Base-by-base conservation (phyloP, 805 yeast genomes). In the Grigorovia transvaalensis region DNA sequence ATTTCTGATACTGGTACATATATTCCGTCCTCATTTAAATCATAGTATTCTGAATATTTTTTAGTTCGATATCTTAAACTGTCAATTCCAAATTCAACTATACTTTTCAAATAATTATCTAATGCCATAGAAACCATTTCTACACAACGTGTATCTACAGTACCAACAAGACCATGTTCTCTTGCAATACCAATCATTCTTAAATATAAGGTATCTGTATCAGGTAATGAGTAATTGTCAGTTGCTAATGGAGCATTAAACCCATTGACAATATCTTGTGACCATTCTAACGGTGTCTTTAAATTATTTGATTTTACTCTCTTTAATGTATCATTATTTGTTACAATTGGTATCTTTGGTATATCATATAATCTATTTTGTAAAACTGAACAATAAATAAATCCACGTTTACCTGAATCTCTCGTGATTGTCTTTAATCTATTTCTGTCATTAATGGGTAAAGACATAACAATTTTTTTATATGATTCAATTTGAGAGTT, bases 181-280 rank as follows among this genome's bases (percentile, higher is more conserved):
- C 96, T 76, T 57, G 93, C 84, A 9, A 85, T 81, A 61, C 96
- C 93, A 19, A 82, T 69, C 75, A 93, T 81, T 50, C 89, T 75
- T 12, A 81, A 71, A 50, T 80, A 78, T 46, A 93, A 67, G 42
- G 76, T 76, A 46, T 82, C 89, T 44, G 75, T 74, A 57, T 91
- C 98, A 0, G 97, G 97, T 5, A 93, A 66, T 56, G 90, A 90
- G 63, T 75, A 87, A 41, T 79, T 74, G 57, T 91, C 96, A 0
- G 86, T 73, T 1, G 91, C 78, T 40, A 90, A 73, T 4, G 93
- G 91, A 1, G 93, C 79, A 58, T 86, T 88, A 51, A 88, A 78
- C 3, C 93, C 95, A 61, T 84, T 89, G 50, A 84, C 77, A 17
- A 93, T 87, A 63, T 93, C 98, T 66, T 90, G 96, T 20, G 95